A percentile compares a stretch with the other conserved stretches of the same genome.
phyloP scores from a whole-genome alignment of 169 alveolate genomes.

The Plasmodium vivax region DNA sequence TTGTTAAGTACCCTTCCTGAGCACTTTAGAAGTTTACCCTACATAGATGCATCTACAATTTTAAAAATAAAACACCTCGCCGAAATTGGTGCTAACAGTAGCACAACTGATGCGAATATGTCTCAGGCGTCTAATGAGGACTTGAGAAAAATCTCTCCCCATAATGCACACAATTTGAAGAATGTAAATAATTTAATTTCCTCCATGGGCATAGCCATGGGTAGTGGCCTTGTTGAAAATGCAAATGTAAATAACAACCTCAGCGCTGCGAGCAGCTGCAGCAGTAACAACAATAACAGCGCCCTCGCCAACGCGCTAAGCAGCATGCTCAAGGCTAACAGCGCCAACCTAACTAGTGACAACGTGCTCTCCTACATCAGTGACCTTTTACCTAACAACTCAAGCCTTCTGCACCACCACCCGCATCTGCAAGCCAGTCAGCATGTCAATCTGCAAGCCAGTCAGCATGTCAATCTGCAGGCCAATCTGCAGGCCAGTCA shows the following conservation, averaged over 20 bases:
- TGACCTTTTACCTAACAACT: constrained; percentile 30
- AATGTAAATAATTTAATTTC: constrained; percentile 5
- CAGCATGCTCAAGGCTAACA: constrained; percentile 1
- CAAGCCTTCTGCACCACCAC: neutral
- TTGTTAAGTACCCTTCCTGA: constrained; percentile 54
- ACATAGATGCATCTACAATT: constrained; percentile 71
- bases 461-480: neutral
- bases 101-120: neutral
- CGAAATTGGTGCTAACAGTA: constrained; percentile 16
- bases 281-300: constrained; percentile 5
- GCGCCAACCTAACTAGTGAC: constrained; percentile 28
- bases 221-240: neutral
- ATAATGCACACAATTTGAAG: constrained; percentile 20
- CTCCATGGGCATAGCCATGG: neutral
- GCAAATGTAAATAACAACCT: constrained; percentile 2
- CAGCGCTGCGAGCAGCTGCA: neutral
- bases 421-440: neutral
- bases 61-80: constrained; percentile 48
- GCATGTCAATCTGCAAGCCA: neutral
- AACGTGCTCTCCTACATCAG: constrained; percentile 25
- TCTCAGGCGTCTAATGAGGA: constrained; percentile 26
- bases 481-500: neutral
- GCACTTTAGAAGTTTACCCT: constrained; percentile 52
- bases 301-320: neutral
- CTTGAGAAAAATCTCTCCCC: neutral